Evolutionary conservation across 331 rosid species (phyloP), one percentile per base, ranked within the genome.

Genomic region (Cydonia oblonga): DNA sequence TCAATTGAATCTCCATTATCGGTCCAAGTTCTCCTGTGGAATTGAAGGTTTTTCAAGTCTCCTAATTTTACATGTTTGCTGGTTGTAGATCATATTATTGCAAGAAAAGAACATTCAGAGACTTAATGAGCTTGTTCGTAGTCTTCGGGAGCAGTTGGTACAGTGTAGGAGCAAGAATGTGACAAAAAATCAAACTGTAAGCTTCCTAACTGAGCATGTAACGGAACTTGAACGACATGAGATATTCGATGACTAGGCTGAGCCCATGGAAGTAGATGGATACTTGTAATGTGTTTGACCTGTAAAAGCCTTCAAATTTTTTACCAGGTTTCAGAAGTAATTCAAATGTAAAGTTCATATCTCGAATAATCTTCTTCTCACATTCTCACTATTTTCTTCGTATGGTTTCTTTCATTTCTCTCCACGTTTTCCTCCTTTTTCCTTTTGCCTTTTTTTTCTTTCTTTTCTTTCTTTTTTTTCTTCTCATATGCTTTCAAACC

Each of bases 51-150:
- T 76, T 75, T 38, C 60, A 25, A 72, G 4, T 4, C 16, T 52
- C 9, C 46, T 32, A 40, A 69, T 30, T 63, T 52, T 24, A 65
- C 28, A 19, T 74, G 60, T 65, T 29, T 4, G 54, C 70, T 79
- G 51, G 38, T 46, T 68, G 75, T 77, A 92, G 96, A 88, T 92
- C 56, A 88, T 92, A 63, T 75, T 88, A 71, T 79, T 89, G 35
- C 96, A 92, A 84, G 97, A 92, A 76, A 90, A 84, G 84, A 86
- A 75, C 83, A 90, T 90, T 56, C 85, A 83, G 72, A 83, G 87
- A 73, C 86, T 92, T 11, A 88, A 90, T 68, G 90, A 85, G 74
- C 84, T 88, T 66, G 96, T 90, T 59, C 85, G 84, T 58, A 84
- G 85, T 79, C 98, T 92, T 65, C 87, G 78, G 66, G 83, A 79